Evolutionary conservation across 306 rosid species (phyloP), one percentile per base, ranked within the genome.

Genomic region (Trifolium fragiferum): DNA sequence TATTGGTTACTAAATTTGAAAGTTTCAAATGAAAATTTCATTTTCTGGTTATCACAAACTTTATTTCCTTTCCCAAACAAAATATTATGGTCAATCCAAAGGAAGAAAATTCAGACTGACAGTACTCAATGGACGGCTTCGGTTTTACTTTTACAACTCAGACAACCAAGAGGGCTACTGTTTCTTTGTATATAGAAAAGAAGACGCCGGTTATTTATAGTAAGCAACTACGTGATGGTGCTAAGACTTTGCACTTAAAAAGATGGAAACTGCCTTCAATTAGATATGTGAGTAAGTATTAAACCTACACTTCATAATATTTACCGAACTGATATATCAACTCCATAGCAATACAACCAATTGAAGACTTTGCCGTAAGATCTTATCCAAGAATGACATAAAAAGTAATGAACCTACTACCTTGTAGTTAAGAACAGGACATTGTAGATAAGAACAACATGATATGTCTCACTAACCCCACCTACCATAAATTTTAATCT

Each of bases 371-470:
- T 21, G n/a, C 33, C 1, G 14, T 30, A 51, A 33, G 66, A 41
- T 54, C 63, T 23, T 12, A 47, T 37, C 50, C 8, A 46, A 33
- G 41, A 6, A 41, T 15, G 73, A 53, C 46, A 68, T 21, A 16
- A 11, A 54, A 7, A 64, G 62, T 35, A 40, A 59, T n/a, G 53
- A 40, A 49, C 33, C 62, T 4, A 25, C 58, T 53, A 23, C 68
- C 69, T 61, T 62, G 30, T 14, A 54, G 37, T 69, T 69, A 81
- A 70, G 58, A 64, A 47, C 25, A 69, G 10, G 38, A 55, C 38
- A 54, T 40, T 53, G 68, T 20, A 70, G 57, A 81, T 12, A 64
- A 43, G 57, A 63, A 81, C 73, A 70, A 41, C 57, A 69, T 20
- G 41, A 43, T 63, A 43, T 63, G 16, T 37, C 27, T 35, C 30